Conservation (phyloP, 176 grass and related monocot species). For the Poa annua region DNA sequence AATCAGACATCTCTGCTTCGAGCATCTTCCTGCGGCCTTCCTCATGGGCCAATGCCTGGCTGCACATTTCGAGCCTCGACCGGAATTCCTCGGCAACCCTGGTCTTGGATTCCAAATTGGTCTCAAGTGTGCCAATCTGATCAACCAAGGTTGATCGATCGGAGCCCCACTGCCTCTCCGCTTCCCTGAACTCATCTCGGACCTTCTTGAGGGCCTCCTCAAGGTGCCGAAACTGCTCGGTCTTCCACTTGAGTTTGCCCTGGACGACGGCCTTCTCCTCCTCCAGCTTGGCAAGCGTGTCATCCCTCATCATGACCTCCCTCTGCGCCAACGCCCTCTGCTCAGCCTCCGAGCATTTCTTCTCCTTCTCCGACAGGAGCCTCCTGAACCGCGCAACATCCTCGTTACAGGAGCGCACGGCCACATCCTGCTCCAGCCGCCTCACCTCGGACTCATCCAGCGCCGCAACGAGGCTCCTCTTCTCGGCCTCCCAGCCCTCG, state of each 20-base stretch:
- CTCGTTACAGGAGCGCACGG: conserved; percentile 31
- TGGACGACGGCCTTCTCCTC: conserved; percentile 65
- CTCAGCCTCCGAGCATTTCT: conserved; percentile 56
- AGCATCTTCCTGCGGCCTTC: conserved; percentile 79
- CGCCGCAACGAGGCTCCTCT: conserved; percentile 46
- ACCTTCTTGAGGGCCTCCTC: conserved; percentile 78
- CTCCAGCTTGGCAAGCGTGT: conserved; percentile 62
- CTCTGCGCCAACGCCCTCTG: conserved; percentile 51
- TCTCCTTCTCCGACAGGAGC: conserved; percentile 60
- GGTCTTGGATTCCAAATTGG: conserved; percentile 62
- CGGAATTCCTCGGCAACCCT: conserved; percentile 57
- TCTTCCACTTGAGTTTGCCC: conserved; percentile 83
- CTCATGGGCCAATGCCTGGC: conserved; percentile 71
- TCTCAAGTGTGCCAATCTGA: conserved; percentile 56
- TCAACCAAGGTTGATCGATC: conserved; percentile 65
- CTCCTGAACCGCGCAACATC: conserved; percentile 61
- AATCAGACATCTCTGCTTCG: conserved; percentile 66
- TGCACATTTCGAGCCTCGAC: conserved; percentile 68
- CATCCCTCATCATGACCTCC: conserved; percentile 64
- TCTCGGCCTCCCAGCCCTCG: conserved; percentile 59
- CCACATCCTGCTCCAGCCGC: conserved; percentile 51
- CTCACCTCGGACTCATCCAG: conserved; percentile 66
- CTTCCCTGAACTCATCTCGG: conserved; percentile 54
- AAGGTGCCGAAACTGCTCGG: conserved; percentile 82
- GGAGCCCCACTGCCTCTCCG: conserved; percentile 55